Conservation (phyloP, 163 green algal species). For the Chlorella variabilis region DNA sequence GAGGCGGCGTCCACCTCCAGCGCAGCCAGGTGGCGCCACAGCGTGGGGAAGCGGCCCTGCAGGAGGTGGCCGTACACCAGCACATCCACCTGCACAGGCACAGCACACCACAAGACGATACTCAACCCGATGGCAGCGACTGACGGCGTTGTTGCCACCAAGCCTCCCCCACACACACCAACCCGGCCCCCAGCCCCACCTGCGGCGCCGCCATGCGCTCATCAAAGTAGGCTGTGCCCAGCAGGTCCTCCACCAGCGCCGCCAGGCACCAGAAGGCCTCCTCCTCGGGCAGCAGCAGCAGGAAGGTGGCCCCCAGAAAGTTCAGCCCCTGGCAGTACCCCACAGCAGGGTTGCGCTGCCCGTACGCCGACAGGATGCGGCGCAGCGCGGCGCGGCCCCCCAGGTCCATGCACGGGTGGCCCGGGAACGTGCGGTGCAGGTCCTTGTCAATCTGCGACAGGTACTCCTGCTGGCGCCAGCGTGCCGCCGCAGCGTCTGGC, state of each 20-base stretch:
- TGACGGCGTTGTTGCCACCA: too few species aligned
- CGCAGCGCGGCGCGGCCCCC: slow-evolving; percentile 62
- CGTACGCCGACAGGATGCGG: slow-evolving; percentile 83
- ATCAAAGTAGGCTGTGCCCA: slow-evolving; percentile 74
- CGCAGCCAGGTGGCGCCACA: slow-evolving; percentile 64
- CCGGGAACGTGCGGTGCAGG: slow-evolving; percentile 72
- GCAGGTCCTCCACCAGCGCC: slow-evolving; percentile 64
- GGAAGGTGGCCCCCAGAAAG: slow-evolving; percentile 78
- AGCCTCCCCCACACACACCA: too few species aligned
- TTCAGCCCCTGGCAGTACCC: slow-evolving; percentile 96
- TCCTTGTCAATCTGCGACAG: slow-evolving; percentile 83
- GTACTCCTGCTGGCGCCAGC: slow-evolving; percentile 50
- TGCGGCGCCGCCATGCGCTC: slow-evolving; percentile 66
- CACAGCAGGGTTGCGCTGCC: slow-evolving; percentile 79
- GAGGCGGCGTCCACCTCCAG: slow-evolving; percentile 75
- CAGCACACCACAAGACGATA: not conserved
- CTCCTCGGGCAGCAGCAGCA: slow-evolving; percentile 80
- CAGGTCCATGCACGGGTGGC: slow-evolving; percentile 67
- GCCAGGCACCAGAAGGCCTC: slow-evolving; percentile 84
- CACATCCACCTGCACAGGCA: slow-evolving; percentile 66
- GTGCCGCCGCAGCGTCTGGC: not conserved
- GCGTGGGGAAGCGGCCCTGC: slow-evolving; percentile 55
- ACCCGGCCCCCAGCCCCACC: too few species aligned
- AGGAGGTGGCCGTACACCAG: slow-evolving; percentile 68
- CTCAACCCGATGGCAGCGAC: not conserved